A percentile compares a stretch with the other conserved stretches of the same genome.
These are phyloP conservation scores for Heritiera fomes DNA, from an alignment of 345 rosid species.

Conservation along the genomic window DNA sequence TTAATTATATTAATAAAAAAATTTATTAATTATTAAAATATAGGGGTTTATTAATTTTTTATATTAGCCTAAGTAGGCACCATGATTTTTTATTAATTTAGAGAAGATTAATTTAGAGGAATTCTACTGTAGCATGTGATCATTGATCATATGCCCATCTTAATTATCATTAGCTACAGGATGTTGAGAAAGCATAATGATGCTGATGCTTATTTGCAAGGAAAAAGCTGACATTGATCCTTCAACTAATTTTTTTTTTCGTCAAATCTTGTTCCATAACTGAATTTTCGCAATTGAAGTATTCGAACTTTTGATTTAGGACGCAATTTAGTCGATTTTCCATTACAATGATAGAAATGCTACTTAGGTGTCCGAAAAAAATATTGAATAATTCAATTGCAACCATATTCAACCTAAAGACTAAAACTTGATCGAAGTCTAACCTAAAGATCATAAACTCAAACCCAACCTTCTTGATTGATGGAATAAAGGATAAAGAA, in stretches of 20 bases:
- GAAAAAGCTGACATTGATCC: background rate
- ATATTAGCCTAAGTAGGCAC: too few relatives aligned
- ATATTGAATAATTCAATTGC: background rate
- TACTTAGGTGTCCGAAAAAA: background rate
- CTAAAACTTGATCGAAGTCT: background rate
- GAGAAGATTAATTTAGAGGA: too few relatives aligned
- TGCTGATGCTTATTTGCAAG: background rate
- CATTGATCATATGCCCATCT: background rate
- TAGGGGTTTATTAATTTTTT: too few relatives aligned
- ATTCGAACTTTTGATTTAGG: background rate
- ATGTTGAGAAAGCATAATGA: background rate
- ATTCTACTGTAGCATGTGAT: background rate
- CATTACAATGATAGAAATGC: background rate
- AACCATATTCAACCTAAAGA: background rate
- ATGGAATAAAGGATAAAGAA: background rate
- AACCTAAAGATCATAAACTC: background rate
- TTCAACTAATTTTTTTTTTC: background rate
- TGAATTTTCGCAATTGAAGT: background rate
- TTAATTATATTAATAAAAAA: too few relatives aligned
- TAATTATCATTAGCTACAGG: constrained; percentile 4
- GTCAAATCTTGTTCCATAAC: background rate
- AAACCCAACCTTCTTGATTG: background rate
- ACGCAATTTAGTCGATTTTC: background rate
- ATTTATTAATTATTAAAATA: too few relatives aligned
- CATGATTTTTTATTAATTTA: too few relatives aligned